Base-by-base conservation (phyloP, 1,284 basidiomycete species). In the Ceratobasidium sp. region DNA sequence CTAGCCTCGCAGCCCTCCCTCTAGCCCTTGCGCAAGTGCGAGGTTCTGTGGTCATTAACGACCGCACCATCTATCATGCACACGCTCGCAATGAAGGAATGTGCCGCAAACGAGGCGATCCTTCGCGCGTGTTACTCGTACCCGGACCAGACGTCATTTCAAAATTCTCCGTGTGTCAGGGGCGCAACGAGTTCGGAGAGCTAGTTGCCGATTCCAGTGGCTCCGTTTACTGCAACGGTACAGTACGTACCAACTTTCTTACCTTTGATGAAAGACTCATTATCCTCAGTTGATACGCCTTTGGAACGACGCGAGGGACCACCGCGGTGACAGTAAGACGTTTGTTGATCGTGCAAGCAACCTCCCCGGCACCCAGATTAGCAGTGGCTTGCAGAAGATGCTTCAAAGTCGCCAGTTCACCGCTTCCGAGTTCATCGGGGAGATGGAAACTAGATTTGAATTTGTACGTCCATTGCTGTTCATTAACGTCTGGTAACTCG, bases 41-140 rank as follows among this genome's bases (percentile, higher is more conserved):
- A 41, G 66, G 54, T n/a, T 71, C 67, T 5, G 19, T 56, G 17
- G 29, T 71, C 45, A 17, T 71, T 17, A 60, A 71, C 33, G 67
- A 71, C 67, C 67, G 67, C 9, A 56, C 41, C 27, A 27, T 11
- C 17, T 71, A 71, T 31, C 56, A 60, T 15, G 44, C 54, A 2
- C 47, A 71, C 53, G 67, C 67, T 36, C 67, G 29, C 27, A 27
- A 59, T 29, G 56, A n/a, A n/a, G 59, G 59, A 7, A 62, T 62
- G 59, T 62, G 59, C 41, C 3, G 2, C 6, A 45, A 62, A 15
- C n/a, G 15, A 17, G 59, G 22, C 11, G 45, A 62, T 22, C 11
- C 22, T 5, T 8, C 41, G 14, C 59, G 59, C 45, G 2, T 2
- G 7, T 24, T 62, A 41, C 2, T 24, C 22, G 36, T 62, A 2